Base-by-base conservation (phyloP, 2,329 filamentous ascomycete genomes). In the Alternaria novae-zelandiae region DNA sequence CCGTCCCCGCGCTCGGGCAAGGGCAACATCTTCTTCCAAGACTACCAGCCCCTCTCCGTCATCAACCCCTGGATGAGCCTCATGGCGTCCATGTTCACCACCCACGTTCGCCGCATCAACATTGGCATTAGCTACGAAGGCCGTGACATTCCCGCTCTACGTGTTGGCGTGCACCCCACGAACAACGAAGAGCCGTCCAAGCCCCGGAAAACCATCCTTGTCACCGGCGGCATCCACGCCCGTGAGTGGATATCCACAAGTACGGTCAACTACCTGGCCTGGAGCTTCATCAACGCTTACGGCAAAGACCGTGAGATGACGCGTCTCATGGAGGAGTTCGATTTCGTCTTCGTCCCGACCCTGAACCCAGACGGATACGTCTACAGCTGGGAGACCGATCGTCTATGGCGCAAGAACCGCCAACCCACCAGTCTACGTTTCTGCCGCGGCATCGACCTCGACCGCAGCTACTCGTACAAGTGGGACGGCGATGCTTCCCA, bases 171-270 rank as follows among this genome's bases (percentile, higher is more conserved):
- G 2, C 82, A 85, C 59, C 82, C 85, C 73, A 83, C 84, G 36
- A 84, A 84, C 76, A 74, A 83, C 57, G 74, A 85, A 26, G 79
- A 85, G 7, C 72, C 81, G 3, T 74, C 79, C 5, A 73, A 76
- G 12, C 85, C 83, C 6, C 88, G 92, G 54, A 93, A 93, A 78
- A 95, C 92, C 0, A 88, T 97, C 60, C 83, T 97, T 54, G 84
- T 99, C 20, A 90, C 90, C 5, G 96, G 93, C 57, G 95, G 95
- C 53, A 86, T 92, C n/a, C 96, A 98, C 79, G 95, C 94, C 4
- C 88, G 96, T 41, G 96, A 99, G 83, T 99, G 96, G 96, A 97
- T 99, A 69, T 93, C 93, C 50, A 94, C 91, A 1, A 96, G 91
- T 73, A 97, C 94, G 0, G 93, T 96, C 56, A 96, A 91, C 73